Evolutionary conservation across 768 basidiomycete species (phyloP).

Genomic region (Leucogyrophana mollusca): DNA sequence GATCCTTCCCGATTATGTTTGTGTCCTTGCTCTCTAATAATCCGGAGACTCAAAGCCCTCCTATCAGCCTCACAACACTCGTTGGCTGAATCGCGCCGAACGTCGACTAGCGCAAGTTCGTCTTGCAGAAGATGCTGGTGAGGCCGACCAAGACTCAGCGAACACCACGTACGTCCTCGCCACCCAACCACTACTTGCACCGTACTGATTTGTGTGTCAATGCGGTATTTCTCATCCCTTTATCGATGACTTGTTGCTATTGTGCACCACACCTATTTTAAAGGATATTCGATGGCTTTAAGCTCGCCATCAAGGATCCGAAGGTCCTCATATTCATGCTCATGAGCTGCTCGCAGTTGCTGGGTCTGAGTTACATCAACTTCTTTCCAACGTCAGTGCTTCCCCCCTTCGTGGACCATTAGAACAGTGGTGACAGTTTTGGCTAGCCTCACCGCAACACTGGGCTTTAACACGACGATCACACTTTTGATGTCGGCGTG

Average conservation of each 20-base stretch:
- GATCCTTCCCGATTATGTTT: conserved; percentile 57
- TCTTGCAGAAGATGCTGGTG: conserved; percentile 65
- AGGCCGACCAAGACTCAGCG: conserved; percentile 53
- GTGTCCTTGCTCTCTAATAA: conserved; percentile 16
- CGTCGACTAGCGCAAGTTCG: conserved; percentile 64
- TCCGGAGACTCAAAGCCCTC: not conserved
- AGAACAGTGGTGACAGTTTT: not conserved
- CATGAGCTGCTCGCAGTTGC: conserved; percentile 47
- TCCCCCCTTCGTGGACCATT: too few species aligned
- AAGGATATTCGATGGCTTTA: conserved; percentile 52
- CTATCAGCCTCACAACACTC: conserved; percentile 56
- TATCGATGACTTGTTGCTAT: not conserved
- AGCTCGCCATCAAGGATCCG: conserved; percentile 54
- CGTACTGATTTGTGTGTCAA: too few species aligned
- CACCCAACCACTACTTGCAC: too few species aligned
- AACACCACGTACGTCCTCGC: conserved; percentile 15
- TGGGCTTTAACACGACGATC: conserved; percentile 59
- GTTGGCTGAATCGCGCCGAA: conserved; percentile 53
- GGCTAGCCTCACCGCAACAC: conserved; percentile 51
- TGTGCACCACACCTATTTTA: not conserved
- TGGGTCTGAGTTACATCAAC: conserved; percentile 59
- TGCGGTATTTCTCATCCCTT: not conserved
- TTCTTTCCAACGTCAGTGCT: conserved; percentile 54
- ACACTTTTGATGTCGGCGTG: conserved; percentile 63
- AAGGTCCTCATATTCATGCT: conserved; percentile 54